phyloP scores from a whole-genome alignment of 345 rosid species.

The Cardamine chenopodiifolia region DNA sequence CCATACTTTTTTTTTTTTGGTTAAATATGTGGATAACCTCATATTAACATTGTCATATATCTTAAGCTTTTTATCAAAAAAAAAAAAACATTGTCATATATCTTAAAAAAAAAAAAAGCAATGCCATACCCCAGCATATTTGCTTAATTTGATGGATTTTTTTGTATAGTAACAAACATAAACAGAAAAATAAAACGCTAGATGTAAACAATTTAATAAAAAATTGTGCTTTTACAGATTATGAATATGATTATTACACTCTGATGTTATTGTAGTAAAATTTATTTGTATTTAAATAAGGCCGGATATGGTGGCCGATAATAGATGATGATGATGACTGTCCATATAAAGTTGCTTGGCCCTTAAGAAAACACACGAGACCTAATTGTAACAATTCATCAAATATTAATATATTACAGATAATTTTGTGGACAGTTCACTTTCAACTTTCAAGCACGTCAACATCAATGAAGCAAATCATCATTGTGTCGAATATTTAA shows the following conservation, averaged over 20 bases:
- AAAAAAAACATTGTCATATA: neutral
- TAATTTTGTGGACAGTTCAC: constrained; percentile 25
- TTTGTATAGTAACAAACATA: neutral
- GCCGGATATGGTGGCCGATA: constrained; percentile 27
- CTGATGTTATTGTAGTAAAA: neutral
- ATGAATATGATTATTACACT: too few relatives aligned
- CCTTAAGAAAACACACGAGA: constrained; percentile 44
- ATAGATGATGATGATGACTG: constrained; percentile 41
- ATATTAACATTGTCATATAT: neutral
- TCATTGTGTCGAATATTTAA: constrained; percentile 20
- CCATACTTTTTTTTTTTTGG: neutral
- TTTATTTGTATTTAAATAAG: neutral
- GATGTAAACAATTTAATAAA: neutral
- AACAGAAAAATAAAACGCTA: too few relatives aligned
- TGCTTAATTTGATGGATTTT: neutral
- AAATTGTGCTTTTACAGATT: too few relatives aligned
- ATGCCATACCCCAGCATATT: neutral
- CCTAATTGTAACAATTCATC: constrained; percentile 12
- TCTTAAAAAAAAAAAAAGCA: too few relatives aligned
- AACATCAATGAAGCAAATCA: constrained; percentile 18
- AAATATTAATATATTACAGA: neutral
- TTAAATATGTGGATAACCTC: neutral
- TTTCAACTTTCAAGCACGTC: constrained; percentile 31
- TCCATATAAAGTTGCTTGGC: constrained; percentile 42
- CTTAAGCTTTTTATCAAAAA: too few relatives aligned